Base-by-base conservation (phyloP, 345 rosid genomes). In the Arabis alpina region DNA sequence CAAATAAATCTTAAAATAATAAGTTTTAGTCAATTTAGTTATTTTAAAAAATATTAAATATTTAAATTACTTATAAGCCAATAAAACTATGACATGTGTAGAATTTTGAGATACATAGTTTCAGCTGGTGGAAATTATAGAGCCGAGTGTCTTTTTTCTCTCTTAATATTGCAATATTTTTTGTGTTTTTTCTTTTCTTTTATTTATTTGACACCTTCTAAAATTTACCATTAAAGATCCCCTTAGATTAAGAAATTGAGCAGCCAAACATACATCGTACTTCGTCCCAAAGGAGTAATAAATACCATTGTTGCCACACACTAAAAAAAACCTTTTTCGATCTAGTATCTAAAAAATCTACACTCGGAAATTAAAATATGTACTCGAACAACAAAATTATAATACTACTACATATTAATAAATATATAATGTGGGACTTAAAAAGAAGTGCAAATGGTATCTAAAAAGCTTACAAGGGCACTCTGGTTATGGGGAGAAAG, bases 391-490 rank as follows among this genome's bases (percentile, higher is more conserved):
- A 61, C 23, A 19, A 19, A 19, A 19, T 19, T 19, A 19, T 19
- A 19, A 71, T 62, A 68, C 75, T 25, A 39, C 6, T 70, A 19
- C 43, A 62, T 42, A 48, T 15, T 42, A 42, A 19, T 19, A 19
- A 19, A 19, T 19, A 19, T 19, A 19, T 19, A 19, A 54, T 32
- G 64, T 70, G 65, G 34, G 66, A 58, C 61, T 57, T 39, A 1
- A 23, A 56, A 73, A 73, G 71, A 49, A 57, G 44, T 4, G 61
- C 61, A 65, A 44, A 64, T 23, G 48, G 65, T 56, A 34, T 72
- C 70, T 64, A 10, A 73, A 73, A 73, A 73, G 77, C 67, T 66
- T 73, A 73, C 77, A 73, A 58, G 60, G 19, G 54, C 75, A 61
- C 49, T 34, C 49, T 34, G 28, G 12, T 11, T 30, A 27, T 28